These are phyloP conservation scores for Knoxdaviesia proteae DNA, from an alignment of 2,329 filamentous ascomycete genomes.

Conservation along the genomic window DNA sequence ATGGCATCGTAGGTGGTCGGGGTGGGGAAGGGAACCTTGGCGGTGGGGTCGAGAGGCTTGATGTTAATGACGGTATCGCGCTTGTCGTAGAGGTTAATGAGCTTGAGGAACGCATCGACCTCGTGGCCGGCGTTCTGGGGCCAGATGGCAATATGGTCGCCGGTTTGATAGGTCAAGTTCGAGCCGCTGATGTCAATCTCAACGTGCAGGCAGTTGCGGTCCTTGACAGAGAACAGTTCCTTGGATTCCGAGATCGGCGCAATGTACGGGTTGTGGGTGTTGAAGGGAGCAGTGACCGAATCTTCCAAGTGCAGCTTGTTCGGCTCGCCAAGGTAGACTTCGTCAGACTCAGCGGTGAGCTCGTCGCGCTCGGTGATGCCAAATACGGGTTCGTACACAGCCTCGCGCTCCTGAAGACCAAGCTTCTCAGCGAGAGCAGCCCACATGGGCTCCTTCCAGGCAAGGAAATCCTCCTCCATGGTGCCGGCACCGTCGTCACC, in stretches of 20 bases:
- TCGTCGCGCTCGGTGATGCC: constrained; percentile 57
- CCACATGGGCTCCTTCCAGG: constrained; percentile 99
- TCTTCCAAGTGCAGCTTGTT: constrained; percentile 91
- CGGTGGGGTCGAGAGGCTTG: constrained; percentile 81
- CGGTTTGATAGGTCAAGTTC: constrained; percentile 82
- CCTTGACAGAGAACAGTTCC: constrained; percentile 75
- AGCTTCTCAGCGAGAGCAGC: constrained; percentile 61
- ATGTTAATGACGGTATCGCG: constrained; percentile 66
- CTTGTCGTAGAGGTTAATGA: constrained; percentile 58
- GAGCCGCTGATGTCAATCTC: constrained; percentile 82
- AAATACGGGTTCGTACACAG: constrained; percentile 87
- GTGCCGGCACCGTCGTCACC: constrained; percentile 95
- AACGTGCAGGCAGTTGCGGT: constrained; percentile 89
- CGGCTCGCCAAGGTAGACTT: constrained; percentile 87
- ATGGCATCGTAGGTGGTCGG: constrained; percentile 93
- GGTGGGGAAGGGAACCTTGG: constrained; percentile 92
- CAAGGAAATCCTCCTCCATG: constrained; percentile 98
- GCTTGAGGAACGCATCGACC: constrained; percentile 70
- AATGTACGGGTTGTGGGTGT: constrained; percentile 91
- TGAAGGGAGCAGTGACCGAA: constrained; percentile 68
- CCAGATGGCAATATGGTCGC: constrained; percentile 95
- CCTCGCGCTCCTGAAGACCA: constrained; percentile 83
- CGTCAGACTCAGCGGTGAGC: constrained; percentile 50
- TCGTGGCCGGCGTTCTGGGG: constrained; percentile 85
- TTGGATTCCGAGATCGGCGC: constrained; percentile 80